Conservation (phyloP, 2,329 filamentous ascomycete species). For the Helicocarpus griseus region DNA sequence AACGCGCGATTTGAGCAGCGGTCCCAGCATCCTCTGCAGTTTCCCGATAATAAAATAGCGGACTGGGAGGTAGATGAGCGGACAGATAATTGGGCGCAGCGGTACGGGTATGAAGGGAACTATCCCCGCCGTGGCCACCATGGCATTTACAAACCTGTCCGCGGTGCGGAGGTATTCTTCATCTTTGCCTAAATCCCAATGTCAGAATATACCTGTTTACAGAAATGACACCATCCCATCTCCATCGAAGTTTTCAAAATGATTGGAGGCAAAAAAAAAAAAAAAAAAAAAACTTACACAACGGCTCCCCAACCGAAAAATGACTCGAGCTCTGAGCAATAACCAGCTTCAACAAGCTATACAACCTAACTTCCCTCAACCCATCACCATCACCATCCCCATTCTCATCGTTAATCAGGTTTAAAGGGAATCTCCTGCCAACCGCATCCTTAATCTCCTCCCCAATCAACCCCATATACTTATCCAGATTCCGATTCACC, state of each 20-base stretch:
- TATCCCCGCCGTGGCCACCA: slow-evolving; percentile 26
- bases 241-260: not conserved
- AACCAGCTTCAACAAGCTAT: slow-evolving; percentile 18
- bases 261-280: not conserved
- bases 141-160: slow-evolving; percentile 22
- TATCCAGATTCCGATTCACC: slow-evolving; percentile 1
- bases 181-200: slow-evolving; percentile 14
- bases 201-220: not conserved
- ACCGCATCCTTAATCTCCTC: not conserved
- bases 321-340: slow-evolving; percentile 20
- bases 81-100: slow-evolving; percentile 25
- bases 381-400: too few relatives aligned
- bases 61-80: slow-evolving; percentile 16
- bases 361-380: slow-evolving; percentile 18
- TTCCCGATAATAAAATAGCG: slow-evolving; percentile 16
- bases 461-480: not conserved
- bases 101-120: slow-evolving; percentile 22
- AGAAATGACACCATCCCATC: not conserved
- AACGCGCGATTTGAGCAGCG: slow-evolving; percentile 14
- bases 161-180: slow-evolving; percentile 25
- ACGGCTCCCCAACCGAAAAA: slow-evolving; percentile 20
- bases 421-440: slow-evolving; percentile 2
- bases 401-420: too few relatives aligned
- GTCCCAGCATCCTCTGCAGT: slow-evolving; percentile 7
- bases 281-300: slow-evolving; percentile 17